These are phyloP conservation scores for Omphalotus guepiniiformis DNA, from an alignment of 768 basidiomycete genomes.

Conservation along the genomic window DNA sequence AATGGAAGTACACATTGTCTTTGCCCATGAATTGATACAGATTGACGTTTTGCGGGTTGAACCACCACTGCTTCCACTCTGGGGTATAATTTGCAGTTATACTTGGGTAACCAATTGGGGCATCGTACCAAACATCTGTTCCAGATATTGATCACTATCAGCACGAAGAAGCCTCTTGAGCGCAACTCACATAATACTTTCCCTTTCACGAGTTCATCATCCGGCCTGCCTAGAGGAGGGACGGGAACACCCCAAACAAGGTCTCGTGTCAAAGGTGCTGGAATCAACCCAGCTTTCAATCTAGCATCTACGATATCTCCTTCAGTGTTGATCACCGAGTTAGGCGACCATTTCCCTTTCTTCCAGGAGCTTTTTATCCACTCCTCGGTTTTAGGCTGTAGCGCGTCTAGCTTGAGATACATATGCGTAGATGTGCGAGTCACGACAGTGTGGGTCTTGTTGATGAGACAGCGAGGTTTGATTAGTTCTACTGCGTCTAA, in stretches of 20 bases:
- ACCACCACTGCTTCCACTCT: slow-evolving; percentile 98
- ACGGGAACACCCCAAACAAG: slow-evolving; percentile 96
- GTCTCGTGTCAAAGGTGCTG: slow-evolving; percentile 91
- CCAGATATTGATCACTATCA: neutral
- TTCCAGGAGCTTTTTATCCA: slow-evolving; percentile 83
- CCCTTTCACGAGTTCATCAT: slow-evolving; percentile 80
- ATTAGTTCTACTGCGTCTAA: slow-evolving; percentile 91
- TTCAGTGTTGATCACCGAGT: slow-evolving; percentile 84
- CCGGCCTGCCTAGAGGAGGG: slow-evolving; percentile 64
- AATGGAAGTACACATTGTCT: slow-evolving; percentile 98
- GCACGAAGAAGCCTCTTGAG: neutral
- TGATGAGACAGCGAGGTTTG: slow-evolving; percentile 89
- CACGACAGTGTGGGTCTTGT: slow-evolving; percentile 74
- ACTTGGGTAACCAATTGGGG: slow-evolving; percentile 94
- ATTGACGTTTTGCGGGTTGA: slow-evolving; percentile 81
- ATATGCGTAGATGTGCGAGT: slow-evolving; percentile 83
- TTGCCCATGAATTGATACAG: slow-evolving; percentile 99
- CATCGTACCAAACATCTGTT: slow-evolving; percentile 74
- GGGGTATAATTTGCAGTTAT: slow-evolving; percentile 94
- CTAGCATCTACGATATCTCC: slow-evolving; percentile 89
- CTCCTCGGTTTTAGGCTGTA: slow-evolving; percentile 79
- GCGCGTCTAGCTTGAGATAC: slow-evolving; percentile 80
- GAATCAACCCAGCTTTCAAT: slow-evolving; percentile 77
- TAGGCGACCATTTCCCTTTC: slow-evolving; percentile 88
- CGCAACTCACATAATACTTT: slow-evolving; percentile 90